Evolutionary conservation across 2,329 filamentous ascomycete species (phyloP).

Genomic region (Colletotrichum cuscutae): DNA sequence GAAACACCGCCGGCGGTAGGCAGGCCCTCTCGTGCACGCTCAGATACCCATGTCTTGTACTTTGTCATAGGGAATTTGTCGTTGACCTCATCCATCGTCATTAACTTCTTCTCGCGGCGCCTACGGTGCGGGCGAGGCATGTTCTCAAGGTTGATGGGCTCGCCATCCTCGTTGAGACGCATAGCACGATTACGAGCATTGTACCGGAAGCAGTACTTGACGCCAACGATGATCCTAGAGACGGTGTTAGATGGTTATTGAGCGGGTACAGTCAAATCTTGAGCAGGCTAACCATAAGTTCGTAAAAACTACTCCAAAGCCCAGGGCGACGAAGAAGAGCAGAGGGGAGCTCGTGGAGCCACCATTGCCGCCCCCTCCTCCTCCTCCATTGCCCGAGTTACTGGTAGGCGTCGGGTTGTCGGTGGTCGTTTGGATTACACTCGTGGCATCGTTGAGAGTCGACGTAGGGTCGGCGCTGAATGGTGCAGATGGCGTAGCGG

Average conservation of each 20-base stretch:
- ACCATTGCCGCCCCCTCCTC: conserved; percentile 23
- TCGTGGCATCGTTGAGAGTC: conserved; percentile 11
- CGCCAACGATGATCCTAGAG: conserved; percentile 96
- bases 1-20: conserved; percentile 87
- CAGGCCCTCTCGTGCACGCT: conserved; percentile 83
- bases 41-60: conserved; percentile 94
- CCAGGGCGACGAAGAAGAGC: conserved; percentile 90
- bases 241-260: conserved; percentile 35
- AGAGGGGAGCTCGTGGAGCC: conserved; percentile 53
- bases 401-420: background rate
- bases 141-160: conserved; percentile 86
- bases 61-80: conserved; percentile 95
- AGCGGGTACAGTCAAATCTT: background rate
- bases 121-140: conserved; percentile 88
- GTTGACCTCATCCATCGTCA: conserved; percentile 99
- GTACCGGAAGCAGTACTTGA: conserved; percentile 99
- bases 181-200: conserved; percentile 90
- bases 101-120: conserved; percentile 95
- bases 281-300: conserved; percentile 86
- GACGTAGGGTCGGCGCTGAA: conserved; percentile 38
- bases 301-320: conserved; percentile 98
- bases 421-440: conserved; percentile 12
- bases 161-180: conserved; percentile 81
- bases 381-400: conserved; percentile 32
- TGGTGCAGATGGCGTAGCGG: conserved; percentile 36